Base-by-base conservation (phyloP, 345 rosid species). In the Rubroshorea leprosula region DNA sequence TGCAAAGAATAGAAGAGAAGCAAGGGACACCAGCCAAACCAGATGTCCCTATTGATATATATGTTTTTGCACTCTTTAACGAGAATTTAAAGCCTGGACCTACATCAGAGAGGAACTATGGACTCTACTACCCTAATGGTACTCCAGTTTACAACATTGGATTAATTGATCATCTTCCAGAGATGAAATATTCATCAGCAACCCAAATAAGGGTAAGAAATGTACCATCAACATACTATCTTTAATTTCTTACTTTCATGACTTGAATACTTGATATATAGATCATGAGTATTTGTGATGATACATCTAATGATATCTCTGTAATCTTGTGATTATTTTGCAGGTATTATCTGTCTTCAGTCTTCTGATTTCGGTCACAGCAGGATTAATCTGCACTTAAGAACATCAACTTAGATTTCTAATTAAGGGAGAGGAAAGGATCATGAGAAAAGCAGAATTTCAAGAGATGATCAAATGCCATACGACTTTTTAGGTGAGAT, bases 31-130 rank as follows among this genome's bases (percentile, higher is more conserved):
- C 99, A 24, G 91, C 74, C 6, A 89, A 79, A 27, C 97, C 84
- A 6, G 71, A 85, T 7, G 83, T 81, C 6, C 86, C 94, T 0
- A 39, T 93, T 22, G 83, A 89, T 61, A 67, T 87, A 22, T 70
- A 73, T 31, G 91, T 93, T 58, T 93, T 89, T 55, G 99, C 99
- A 0, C 82, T 93, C 27, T 93, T 93, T 58, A 93, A 87, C 23
- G 99, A 93, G 83, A 73, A 93, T 72, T 54, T 83, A 61, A 93
- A 93, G 74, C 78, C 92, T 0, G 99, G 96, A 61, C 92, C 96
- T 1, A 53, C 73, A 0, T 93, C 99, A 0, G 99, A 93, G 75
- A 80, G 97, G 72, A 93, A 93, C 57, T 93, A 93, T 29, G 97
- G 97, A 0, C 80, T 93, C 17, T 87, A 68, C 50, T 80, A 89